phyloP scores from a whole-genome alignment of 805 yeast species.

The Teunomyces aglyptinius region DNA sequence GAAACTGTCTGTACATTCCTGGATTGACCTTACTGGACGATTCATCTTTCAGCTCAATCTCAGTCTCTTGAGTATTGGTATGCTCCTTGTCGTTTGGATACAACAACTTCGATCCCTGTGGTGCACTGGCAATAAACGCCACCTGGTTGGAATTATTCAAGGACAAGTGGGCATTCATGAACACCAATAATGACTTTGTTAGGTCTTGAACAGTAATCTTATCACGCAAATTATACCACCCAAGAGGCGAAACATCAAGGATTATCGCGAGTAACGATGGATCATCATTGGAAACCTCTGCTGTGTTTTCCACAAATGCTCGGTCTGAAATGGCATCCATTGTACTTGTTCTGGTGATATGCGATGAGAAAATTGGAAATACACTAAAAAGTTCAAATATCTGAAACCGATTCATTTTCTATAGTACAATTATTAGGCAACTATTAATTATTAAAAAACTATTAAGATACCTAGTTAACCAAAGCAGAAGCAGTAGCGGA shows the following conservation, averaged over 20 bases:
- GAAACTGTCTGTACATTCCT: slow-evolving; percentile 84
- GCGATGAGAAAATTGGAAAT: not conserved
- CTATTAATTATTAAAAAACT: slow-evolving; percentile 6
- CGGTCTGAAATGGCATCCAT: slow-evolving; percentile 73
- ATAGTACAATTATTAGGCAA: slow-evolving; percentile 5
- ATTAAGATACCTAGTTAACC: slow-evolving; percentile 73
- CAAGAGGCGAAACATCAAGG: slow-evolving; percentile 71
- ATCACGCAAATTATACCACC: slow-evolving; percentile 55
- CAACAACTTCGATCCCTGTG: slow-evolving; percentile 63
- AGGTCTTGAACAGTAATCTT: slow-evolving; percentile 56
- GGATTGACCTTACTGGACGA: slow-evolving; percentile 36
- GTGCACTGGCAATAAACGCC: slow-evolving; percentile 74
- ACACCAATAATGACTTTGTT: slow-evolving; percentile 65
- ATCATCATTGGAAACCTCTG: slow-evolving; percentile 33
- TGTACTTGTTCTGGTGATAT: not conserved
- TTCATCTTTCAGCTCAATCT: slow-evolving; percentile 3
- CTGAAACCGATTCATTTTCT: not conserved
- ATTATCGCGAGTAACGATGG: slow-evolving; percentile 81
- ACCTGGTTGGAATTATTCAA: slow-evolving; percentile 81
- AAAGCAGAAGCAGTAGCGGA: slow-evolving; percentile 99
- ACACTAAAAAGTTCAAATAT: not conserved
- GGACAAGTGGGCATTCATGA: slow-evolving; percentile 84
- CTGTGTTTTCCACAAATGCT: slow-evolving; percentile 39
- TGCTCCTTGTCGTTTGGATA: slow-evolving; percentile 50
- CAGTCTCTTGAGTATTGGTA: slow-evolving; percentile 8